These are phyloP conservation scores for Botrytis medusae DNA, from an alignment of 2,329 filamentous ascomycete genomes.

Conservation along the genomic window DNA sequence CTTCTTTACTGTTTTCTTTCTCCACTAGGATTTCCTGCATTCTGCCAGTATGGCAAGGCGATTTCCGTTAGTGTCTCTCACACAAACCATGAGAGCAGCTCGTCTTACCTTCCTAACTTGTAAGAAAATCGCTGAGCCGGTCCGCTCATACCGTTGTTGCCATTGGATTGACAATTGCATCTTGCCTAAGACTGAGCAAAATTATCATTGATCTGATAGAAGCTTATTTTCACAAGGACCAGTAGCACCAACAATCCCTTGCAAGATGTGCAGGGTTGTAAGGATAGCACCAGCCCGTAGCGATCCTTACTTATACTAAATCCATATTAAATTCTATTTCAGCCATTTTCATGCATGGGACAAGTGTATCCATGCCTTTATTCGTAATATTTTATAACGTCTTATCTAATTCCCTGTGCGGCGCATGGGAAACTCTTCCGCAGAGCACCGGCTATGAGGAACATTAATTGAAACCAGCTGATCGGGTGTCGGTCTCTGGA, in stretches of 20 bases:
- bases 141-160: slow-evolving; percentile 33
- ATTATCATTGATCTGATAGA: not conserved
- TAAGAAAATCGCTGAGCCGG: slow-evolving; percentile 31
- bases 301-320: slow-evolving; percentile 25
- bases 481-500: slow-evolving; percentile 26
- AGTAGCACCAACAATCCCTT: slow-evolving; percentile 15
- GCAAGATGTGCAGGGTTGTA: slow-evolving; percentile 21
- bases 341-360: slow-evolving; percentile 31
- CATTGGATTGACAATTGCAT: not conserved
- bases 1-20: not conserved
- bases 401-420: slow-evolving; percentile 25
- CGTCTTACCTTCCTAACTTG: slow-evolving; percentile 15
- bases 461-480: slow-evolving; percentile 36
- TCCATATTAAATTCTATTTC: slow-evolving; percentile 28
- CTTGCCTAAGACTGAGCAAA: slow-evolving; percentile 4
- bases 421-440: slow-evolving; percentile 34
- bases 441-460: slow-evolving; percentile 33
- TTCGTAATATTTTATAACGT: slow-evolving; percentile 23
- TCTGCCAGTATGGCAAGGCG: not conserved
- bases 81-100: not conserved
- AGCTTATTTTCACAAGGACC: not conserved
- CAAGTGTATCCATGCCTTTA: slow-evolving; percentile 25
- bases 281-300: slow-evolving; percentile 20
- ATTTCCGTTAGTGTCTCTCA: not conserved
- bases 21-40: slow-evolving; percentile 2